Conservation (phyloP, 2,329 filamentous ascomycete species). For the Microcyclosporella mali region DNA sequence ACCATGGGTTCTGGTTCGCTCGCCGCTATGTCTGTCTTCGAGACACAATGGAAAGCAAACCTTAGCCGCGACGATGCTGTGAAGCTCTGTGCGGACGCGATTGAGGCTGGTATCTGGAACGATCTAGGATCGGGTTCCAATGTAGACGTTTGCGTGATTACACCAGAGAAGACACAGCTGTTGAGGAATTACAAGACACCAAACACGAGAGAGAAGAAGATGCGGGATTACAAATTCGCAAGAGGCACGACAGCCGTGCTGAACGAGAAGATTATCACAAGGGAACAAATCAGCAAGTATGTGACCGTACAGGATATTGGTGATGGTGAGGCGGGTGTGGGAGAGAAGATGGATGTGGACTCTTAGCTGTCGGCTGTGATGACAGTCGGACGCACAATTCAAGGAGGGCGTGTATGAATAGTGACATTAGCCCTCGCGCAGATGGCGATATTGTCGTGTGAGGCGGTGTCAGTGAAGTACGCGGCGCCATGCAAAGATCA, state of each 20-base stretch:
- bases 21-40: slow-evolving; percentile 96
- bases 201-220: slow-evolving; percentile 84
- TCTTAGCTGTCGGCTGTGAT: slow-evolving; percentile 9
- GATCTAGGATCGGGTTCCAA: slow-evolving; percentile 95
- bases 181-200: slow-evolving; percentile 89
- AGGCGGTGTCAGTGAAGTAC: too few relatives aligned
- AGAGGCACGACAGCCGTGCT: slow-evolving; percentile 91
- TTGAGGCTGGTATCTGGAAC: slow-evolving; percentile 97
- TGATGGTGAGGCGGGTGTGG: slow-evolving; percentile 57
- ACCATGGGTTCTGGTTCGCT: slow-evolving; percentile 97
- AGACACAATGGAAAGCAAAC: slow-evolving; percentile 84
- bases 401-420: too few relatives aligned
- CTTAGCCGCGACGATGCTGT: slow-evolving; percentile 76
- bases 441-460: too few relatives aligned
- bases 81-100: slow-evolving; percentile 75
- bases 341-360: slow-evolving; percentile 62
- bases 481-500: too few relatives aligned
- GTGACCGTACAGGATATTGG: slow-evolving; percentile 78
- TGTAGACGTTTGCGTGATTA: slow-evolving; percentile 94
- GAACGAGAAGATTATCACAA: slow-evolving; percentile 92
- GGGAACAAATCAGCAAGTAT: slow-evolving; percentile 89
- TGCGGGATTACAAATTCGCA: slow-evolving; percentile 85
- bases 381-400: not conserved
- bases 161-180: slow-evolving; percentile 86
- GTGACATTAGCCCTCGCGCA: too few relatives aligned